A percentile compares a stretch with the other conserved stretches of the same genome.
These are phyloP conservation scores for Blumeria hordei DNA, from an alignment of 2,329 filamentous ascomycete species.

Conservation along the genomic window DNA sequence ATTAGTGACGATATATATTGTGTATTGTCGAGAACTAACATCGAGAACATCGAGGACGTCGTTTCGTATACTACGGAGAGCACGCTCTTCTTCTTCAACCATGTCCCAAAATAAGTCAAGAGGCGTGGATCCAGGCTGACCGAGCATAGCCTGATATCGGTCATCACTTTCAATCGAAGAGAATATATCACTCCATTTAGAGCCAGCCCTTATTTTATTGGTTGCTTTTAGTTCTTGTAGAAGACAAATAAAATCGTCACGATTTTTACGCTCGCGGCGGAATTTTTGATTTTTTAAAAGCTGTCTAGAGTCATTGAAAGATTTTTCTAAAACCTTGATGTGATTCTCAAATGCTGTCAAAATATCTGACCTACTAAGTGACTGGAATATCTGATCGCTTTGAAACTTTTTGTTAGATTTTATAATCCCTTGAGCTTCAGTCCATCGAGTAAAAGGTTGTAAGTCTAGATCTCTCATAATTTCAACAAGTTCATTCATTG, in stretches of 20 bases:
- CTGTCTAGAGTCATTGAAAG: conserved; percentile 77
- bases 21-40: conserved; percentile 25
- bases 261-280: conserved; percentile 62
- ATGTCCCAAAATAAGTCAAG: conserved; percentile 92
- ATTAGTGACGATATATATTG: conserved; percentile 16
- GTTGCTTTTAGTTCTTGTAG: conserved; percentile 48
- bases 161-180: conserved; percentile 55
- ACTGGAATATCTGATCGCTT: conserved; percentile 61
- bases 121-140: conserved; percentile 62
- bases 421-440: conserved; percentile 65
- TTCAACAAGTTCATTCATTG: conserved; percentile 59
- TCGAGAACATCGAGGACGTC: conserved; percentile 73
- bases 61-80: conserved; percentile 58
- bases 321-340: conserved; percentile 74
- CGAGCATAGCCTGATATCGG: conserved; percentile 63
- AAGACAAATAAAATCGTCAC: conserved; percentile 56
- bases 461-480: conserved; percentile 60
- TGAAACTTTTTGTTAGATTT: conserved; percentile 55
- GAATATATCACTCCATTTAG: conserved; percentile 70
- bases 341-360: conserved; percentile 85
- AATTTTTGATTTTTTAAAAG: conserved; percentile 61
- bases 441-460: conserved; percentile 87
- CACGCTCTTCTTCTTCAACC: conserved; percentile 77
- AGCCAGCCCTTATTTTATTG: conserved; percentile 69
- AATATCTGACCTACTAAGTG: conserved; percentile 70